Evolutionary conservation across 371 early-diverging fungal genomes (phyloP).

Genomic region (Edhazardia aedis): DNA sequence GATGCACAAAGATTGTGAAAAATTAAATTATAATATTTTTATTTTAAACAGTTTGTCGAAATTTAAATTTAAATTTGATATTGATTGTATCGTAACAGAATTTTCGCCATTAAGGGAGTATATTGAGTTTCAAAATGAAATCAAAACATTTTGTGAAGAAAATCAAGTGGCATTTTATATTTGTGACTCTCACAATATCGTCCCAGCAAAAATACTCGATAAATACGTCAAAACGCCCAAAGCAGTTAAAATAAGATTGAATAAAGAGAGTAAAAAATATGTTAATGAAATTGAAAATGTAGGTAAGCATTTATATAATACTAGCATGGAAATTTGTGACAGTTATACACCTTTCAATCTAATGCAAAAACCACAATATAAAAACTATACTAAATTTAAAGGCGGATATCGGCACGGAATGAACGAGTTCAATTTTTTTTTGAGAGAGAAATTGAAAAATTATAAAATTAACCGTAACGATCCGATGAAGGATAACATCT

Average conservation of each 20-base stretch:
- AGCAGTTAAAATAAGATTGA: conserved; percentile 12
- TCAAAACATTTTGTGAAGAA: conserved; percentile 3
- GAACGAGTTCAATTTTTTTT: conserved; percentile 7
- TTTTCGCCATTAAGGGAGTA: conserved; percentile 11
- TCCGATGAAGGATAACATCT: conserved; percentile 7
- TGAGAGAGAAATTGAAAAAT: conserved; percentile 1
- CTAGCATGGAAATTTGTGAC: not conserved
- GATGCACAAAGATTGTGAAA: not conserved
- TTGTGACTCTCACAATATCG: conserved; percentile 18
- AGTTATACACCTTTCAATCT: no score
- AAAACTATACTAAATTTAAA: not conserved
- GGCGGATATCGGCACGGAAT: conserved; percentile 15
- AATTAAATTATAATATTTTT: conserved; percentile 4
- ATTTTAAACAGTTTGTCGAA: not conserved
- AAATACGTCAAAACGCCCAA: conserved; percentile 5
- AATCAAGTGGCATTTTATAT: not conserved
- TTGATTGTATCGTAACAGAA: conserved; percentile 8
- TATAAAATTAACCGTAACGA: conserved; percentile 9
- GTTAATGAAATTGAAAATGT: conserved; percentile 4
- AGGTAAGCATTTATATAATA: not conserved
- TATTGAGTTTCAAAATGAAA: not conserved
- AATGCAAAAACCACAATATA: not conserved
- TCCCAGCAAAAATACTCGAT: conserved; percentile 7
- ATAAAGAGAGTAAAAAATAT: conserved; percentile 6
- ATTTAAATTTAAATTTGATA: not conserved